Evolutionary conservation across 2,329 filamentous ascomycete species (phyloP), one percentile per base, ranked within the genome.

Genomic region (Penicillium paneum): DNA sequence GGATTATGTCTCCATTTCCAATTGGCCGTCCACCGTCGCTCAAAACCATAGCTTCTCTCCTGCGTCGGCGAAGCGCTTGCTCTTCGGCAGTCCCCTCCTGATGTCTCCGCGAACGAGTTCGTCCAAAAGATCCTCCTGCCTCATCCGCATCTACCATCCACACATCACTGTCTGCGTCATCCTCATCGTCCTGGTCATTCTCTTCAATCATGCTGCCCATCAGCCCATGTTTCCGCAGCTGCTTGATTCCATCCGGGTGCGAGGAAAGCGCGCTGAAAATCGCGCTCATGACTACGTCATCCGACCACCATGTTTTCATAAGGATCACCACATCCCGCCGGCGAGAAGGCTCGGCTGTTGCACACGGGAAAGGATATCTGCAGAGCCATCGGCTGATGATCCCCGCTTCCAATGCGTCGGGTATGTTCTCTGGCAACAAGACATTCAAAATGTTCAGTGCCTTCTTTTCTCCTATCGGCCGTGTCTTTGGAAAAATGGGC

Each of bases 31-130:
- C 90, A n/a, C 90, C 89, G 66, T 96, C 91, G 65, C 91, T 93
- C 53, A 96, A 78, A 19, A 97, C 91, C 83, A 97, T 92, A 5
- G 91, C 91, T 75, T 96, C 91, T 61, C 91, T 82, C 67, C 93
- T 83, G 46, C 90, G 82, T 60, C 91, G 82, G 56, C 91, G 79
- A 56, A 92, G 78, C 49, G 87, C 83, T 65, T 89, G 86, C 70
- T 93, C 89, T 57, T 73, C 71, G 5, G 64, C 57, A 43, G 62
- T 74, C 32, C 67, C 67, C 50, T 71, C 68, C 24, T 64, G 69
- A 11, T 65, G 52, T 59, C 71, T 59, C 60, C 68, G 60, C 49
- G 70, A 58, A 67, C 65, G 57, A 69, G 69, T 42, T 44, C 60
- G 62, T 13, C 60, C 58, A 21, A 53, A 45, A 67, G 75, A 35